phyloP scores from a whole-genome alignment of 2,329 filamentous ascomycete genomes.

The Orbilia blumenaviensis region DNA sequence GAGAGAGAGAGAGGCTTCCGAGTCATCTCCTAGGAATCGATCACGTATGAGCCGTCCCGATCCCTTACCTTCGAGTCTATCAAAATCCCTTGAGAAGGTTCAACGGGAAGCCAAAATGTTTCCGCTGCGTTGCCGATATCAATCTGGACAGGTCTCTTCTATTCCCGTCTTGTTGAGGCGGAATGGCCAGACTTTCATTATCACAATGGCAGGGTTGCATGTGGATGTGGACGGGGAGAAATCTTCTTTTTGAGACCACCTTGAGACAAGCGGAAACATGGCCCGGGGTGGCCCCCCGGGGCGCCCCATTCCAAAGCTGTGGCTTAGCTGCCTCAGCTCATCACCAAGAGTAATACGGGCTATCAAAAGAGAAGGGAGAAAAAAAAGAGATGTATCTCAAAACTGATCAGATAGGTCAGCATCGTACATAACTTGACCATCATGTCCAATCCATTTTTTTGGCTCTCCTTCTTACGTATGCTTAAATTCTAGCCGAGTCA shows the following conservation, averaged over 20 bases:
- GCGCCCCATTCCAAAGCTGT: slow-evolving; percentile 41
- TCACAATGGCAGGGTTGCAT: slow-evolving; percentile 30
- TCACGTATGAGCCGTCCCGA: slow-evolving; percentile 2
- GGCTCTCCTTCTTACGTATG: background rate
- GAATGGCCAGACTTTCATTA: slow-evolving; percentile 24
- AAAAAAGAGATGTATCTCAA: background rate
- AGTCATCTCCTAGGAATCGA: background rate
- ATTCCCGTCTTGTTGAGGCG: slow-evolving; percentile 19
- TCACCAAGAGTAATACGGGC: background rate
- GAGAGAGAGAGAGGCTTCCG: background rate
- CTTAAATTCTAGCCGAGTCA: slow-evolving; percentile 24
- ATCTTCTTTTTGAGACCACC: slow-evolving; percentile 19
- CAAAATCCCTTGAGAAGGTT: background rate
- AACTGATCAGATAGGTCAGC: slow-evolving; percentile 16
- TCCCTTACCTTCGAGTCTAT: slow-evolving; percentile 43
- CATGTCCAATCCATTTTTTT: slow-evolving; percentile 1
- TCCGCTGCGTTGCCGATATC: slow-evolving; percentile 26
- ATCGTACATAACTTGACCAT: slow-evolving; percentile 19
- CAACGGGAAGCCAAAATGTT: background rate
- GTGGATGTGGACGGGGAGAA: slow-evolving; percentile 49
- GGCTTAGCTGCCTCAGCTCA: slow-evolving; percentile 33
- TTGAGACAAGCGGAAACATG: slow-evolving; percentile 49
- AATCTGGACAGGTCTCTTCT: slow-evolving; percentile 1
- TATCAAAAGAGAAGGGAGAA: background rate
- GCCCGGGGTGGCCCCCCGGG: slow-evolving; percentile 8